A percentile compares a stretch with the other conserved stretches of the same genome.
Conservation (phyloP, 345 rosid genomes). For the Hypericum androsaemum region DNA sequence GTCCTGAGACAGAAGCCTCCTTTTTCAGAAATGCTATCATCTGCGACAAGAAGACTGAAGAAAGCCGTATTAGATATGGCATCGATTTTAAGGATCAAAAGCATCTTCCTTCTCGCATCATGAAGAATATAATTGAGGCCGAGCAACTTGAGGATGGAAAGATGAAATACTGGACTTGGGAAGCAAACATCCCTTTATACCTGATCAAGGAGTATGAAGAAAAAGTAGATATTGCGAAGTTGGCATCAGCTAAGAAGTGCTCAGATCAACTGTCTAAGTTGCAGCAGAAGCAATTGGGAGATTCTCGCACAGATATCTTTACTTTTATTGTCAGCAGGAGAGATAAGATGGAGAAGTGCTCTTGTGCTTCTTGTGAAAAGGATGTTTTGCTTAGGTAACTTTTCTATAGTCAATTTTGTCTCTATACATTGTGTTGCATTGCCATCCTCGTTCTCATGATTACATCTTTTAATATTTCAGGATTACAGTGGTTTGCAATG, state of each 20-base stretch:
- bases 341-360: constrained; percentile 55
- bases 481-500: constrained; percentile 60
- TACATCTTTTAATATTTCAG: constrained; percentile 31
- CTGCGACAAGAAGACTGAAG: constrained; percentile 54
- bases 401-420: neutral
- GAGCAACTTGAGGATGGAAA: constrained; percentile 49
- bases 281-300: constrained; percentile 64
- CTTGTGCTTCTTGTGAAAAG: constrained; percentile 64
- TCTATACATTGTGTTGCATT: constrained; percentile 3
- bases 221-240: constrained; percentile 22
- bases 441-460: constrained; percentile 14
- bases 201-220: constrained; percentile 84
- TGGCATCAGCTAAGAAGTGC: constrained; percentile 32
- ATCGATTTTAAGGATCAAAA: constrained; percentile 74
- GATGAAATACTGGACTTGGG: constrained; percentile 73
- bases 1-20: constrained; percentile 66
- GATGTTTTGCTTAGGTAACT: constrained; percentile 69
- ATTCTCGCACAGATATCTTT: constrained; percentile 60
- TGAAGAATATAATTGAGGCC: constrained; percentile 57
- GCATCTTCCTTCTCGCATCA: constrained; percentile 87
- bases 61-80: constrained; percentile 56
- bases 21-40: constrained; percentile 78
- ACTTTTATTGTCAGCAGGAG: constrained; percentile 51
- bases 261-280: constrained; percentile 32
- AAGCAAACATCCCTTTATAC: constrained; percentile 68